A percentile compares a stretch with the other conserved stretches of the same genome.
Conservation (phyloP, 305 asterid genomes). For the Fraxinus sp. region DNA sequence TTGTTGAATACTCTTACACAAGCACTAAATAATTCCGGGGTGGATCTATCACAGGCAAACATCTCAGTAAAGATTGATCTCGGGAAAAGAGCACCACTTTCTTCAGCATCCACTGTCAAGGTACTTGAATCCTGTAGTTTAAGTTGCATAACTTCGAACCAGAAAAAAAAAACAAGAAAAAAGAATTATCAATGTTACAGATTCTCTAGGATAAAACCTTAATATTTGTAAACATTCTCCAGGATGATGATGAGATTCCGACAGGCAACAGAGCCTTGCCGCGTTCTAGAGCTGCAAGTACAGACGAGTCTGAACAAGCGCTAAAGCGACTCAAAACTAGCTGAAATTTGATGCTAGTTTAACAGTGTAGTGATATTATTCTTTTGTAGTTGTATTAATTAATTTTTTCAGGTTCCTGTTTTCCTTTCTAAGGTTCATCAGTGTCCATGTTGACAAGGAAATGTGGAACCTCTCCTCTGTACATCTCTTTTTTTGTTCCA, state of each 20-base stretch:
- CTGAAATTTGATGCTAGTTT: conserved; percentile 36
- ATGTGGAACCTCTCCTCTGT: conserved; percentile 40
- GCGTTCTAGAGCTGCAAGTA: conserved; percentile 39
- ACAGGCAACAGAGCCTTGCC: conserved; percentile 33
- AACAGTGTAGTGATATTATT: conserved; percentile 35
- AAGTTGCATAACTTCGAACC: not conserved
- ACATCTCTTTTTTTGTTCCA: conserved; percentile 35
- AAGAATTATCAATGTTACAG: not conserved
- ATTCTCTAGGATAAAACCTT: not conserved
- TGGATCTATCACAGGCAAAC: conserved; percentile 78
- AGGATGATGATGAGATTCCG: conserved; percentile 47
- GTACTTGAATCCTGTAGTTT: conserved; percentile 28
- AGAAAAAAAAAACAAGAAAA: not conserved
- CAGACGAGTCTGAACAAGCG: conserved; percentile 52
- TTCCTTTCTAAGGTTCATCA: conserved; percentile 23
- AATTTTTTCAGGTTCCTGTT: conserved; percentile 36
- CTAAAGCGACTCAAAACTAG: conserved; percentile 53
- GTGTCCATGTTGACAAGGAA: conserved; percentile 22
- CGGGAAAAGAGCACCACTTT: conserved; percentile 62
- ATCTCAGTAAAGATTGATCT: conserved; percentile 89
- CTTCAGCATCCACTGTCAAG: conserved; percentile 60
- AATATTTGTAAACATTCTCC: conserved; percentile 9
- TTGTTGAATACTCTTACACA: conserved; percentile 73
- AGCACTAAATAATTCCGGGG: conserved; percentile 86
- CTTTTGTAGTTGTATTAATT: conserved; percentile 45